These are phyloP conservation scores for Fusarium sp. DNA, from an alignment of 2,329 filamentous ascomycete genomes.

Conservation along the genomic window DNA sequence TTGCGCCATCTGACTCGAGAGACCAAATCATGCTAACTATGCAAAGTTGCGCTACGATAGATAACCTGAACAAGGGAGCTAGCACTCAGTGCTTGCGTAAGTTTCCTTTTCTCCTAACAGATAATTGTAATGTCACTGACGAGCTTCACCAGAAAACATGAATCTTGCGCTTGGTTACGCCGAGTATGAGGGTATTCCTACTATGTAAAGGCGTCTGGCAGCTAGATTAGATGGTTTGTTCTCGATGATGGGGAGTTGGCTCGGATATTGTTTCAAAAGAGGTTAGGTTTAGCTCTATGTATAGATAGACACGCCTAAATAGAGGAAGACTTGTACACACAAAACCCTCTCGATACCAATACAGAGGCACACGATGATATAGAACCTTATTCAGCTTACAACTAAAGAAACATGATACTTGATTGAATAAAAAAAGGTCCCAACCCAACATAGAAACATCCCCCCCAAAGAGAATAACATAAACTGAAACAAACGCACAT, in stretches of 20 bases:
- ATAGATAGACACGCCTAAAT: background rate
- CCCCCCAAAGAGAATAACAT: constrained; percentile 20
- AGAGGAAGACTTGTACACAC: background rate
- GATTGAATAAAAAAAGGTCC: constrained; percentile 5
- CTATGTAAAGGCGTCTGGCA: background rate
- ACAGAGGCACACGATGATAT: background rate
- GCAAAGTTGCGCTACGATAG: background rate
- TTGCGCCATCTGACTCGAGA: background rate
- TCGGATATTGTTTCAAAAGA: background rate
- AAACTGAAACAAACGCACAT: constrained; percentile 21
- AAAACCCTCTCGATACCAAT: background rate
- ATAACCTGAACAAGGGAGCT: constrained; percentile 2
- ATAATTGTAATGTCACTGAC: background rate
- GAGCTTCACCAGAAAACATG: constrained; percentile 77
- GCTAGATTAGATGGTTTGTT: background rate
- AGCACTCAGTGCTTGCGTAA: background rate
- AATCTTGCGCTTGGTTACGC: constrained; percentile 79
- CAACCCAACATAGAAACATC: constrained; percentile 2
- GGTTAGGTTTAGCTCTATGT: background rate
- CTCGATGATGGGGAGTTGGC: background rate
- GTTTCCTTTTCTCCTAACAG: constrained; percentile 63
- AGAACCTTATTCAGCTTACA: background rate
- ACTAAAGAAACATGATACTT: background rate
- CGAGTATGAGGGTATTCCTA: background rate
- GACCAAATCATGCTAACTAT: background rate